These are phyloP conservation scores for Xylariaceae sp. DNA, from an alignment of 2,329 filamentous ascomycete genomes.

Conservation along the genomic window DNA sequence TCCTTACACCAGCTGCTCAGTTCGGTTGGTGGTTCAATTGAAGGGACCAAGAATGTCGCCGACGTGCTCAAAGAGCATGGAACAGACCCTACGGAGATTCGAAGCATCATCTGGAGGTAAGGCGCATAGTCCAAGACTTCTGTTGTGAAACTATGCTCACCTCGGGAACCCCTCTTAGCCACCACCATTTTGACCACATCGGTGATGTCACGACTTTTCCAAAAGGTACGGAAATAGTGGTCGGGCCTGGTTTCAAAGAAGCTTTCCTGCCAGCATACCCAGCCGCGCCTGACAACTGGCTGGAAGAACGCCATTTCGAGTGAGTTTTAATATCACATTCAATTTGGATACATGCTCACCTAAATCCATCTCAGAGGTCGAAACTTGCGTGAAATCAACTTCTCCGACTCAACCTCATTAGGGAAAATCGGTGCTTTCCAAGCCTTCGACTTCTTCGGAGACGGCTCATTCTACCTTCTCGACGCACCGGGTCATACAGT, in stretches of 20 bases:
- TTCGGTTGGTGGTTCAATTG: background rate
- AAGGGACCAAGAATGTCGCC: conserved; percentile 17
- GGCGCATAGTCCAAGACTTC: no score
- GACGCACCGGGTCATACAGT: conserved; percentile 23
- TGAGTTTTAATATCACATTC: no score
- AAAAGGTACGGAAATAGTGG: conserved; percentile 18
- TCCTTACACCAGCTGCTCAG: background rate
- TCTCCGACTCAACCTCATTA: conserved; percentile 1
- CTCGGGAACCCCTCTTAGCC: conserved; percentile 4
- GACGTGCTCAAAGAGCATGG: conserved; percentile 21
- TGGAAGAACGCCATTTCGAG: conserved; percentile 18
- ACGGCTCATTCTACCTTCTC: conserved; percentile 27
- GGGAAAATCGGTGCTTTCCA: conserved; percentile 18
- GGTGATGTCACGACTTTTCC: conserved; percentile 21
- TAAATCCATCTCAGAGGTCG: conserved; percentile 3
- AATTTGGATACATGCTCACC: no score
- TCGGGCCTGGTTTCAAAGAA: conserved; percentile 17
- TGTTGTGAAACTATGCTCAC: no score
- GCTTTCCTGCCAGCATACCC: conserved; percentile 21
- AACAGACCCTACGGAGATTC: conserved; percentile 19
- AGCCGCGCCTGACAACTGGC: conserved; percentile 6
- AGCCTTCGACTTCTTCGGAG: conserved; percentile 24
- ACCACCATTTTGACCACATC: conserved; percentile 23
- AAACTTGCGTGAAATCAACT: conserved; percentile 23
- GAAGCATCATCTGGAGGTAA: conserved; percentile 20